phyloP scores from a whole-genome alignment of 1,284 basidiomycete species.

The Athelia psychrophila region DNA sequence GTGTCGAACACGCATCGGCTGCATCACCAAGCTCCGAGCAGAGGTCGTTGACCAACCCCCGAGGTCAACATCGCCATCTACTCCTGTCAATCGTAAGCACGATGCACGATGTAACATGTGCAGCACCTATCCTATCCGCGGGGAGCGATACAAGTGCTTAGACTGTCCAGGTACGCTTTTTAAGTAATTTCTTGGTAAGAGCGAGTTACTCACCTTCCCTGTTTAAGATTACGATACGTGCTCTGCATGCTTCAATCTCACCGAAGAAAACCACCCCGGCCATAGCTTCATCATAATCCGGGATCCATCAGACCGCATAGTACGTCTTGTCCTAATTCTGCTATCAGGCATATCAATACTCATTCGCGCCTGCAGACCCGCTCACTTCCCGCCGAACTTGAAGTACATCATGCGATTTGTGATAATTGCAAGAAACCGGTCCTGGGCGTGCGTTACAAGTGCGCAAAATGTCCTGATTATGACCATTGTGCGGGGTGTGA shows the following conservation, averaged over 20 bases:
- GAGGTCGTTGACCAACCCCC: too few relatives aligned
- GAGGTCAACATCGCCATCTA: too few relatives aligned
- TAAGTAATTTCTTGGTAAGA: too few relatives aligned
- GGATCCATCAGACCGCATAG: conserved; percentile 55
- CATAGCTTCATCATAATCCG: conserved; percentile 75
- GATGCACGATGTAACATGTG: conserved; percentile 72
- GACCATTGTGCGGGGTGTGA: conserved; percentile 85
- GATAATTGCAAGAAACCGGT: conserved; percentile 58
- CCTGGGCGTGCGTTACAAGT: conserved; percentile 70
- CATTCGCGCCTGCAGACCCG: conserved; percentile 11
- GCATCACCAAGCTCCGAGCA: too few relatives aligned
- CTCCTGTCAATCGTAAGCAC: conserved; percentile 30
- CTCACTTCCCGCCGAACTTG: too few relatives aligned
- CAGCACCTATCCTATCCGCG: conserved; percentile 58
- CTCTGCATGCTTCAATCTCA: conserved; percentile 63
- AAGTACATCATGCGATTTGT: conserved; percentile 56
- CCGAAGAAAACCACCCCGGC: conserved; percentile 67
- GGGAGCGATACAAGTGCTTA: conserved; percentile 47
- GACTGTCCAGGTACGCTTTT: too few relatives aligned
- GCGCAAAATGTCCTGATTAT: conserved; percentile 77
- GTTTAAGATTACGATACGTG: conserved; percentile 78
- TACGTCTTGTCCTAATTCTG: conserved; percentile 25
- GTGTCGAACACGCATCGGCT: too few relatives aligned
- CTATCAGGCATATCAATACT: conserved; percentile 19
- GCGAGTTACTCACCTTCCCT: conserved; percentile 50